Evolutionary conservation across 495 filamentous ascomycete genomes (phyloP).

Genomic region (Talaromyces wortmannii): DNA sequence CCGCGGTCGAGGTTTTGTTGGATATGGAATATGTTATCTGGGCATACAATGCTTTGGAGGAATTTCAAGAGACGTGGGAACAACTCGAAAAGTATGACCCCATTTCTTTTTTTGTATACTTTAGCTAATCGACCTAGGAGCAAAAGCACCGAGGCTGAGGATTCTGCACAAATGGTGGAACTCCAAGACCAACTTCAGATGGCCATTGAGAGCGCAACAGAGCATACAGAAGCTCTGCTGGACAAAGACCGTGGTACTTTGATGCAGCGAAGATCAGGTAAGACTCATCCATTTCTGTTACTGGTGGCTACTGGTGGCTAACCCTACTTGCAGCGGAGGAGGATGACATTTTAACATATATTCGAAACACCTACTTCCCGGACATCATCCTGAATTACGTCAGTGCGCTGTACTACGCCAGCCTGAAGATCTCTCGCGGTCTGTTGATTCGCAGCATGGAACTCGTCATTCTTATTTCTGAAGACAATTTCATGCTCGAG

Average conservation of each 20-base stretch:
- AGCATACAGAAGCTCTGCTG: conserved; percentile 27
- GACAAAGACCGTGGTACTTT: conserved; percentile 28
- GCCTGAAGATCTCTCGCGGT: conserved; percentile 55
- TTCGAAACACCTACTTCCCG: conserved; percentile 71
- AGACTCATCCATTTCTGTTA: conserved; percentile 8
- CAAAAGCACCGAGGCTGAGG: not conserved
- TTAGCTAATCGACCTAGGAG: not conserved
- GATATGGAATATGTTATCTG: conserved; percentile 67
- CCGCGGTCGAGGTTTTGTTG: conserved; percentile 49
- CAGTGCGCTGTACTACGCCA: conserved; percentile 63
- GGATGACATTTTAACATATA: conserved; percentile 34
- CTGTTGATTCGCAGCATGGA: conserved; percentile 72
- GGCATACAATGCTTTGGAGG: conserved; percentile 60
- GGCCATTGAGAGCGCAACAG: conserved; percentile 22
- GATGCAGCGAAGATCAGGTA: conserved; percentile 24
- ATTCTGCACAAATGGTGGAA: conserved; percentile 20
- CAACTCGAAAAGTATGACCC: conserved; percentile 32
- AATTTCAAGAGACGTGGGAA: conserved; percentile 42
- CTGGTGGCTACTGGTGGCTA: not conserved
- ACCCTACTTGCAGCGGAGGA: conserved; percentile 13
- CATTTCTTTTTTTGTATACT: not conserved
- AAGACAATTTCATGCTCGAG: conserved; percentile 53
- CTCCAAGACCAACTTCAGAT: conserved; percentile 24
- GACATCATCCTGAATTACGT: conserved; percentile 77
- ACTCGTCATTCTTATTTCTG: conserved; percentile 58